Conservation (phyloP, 345 rosid species). For the Barbarea vulgaris region DNA sequence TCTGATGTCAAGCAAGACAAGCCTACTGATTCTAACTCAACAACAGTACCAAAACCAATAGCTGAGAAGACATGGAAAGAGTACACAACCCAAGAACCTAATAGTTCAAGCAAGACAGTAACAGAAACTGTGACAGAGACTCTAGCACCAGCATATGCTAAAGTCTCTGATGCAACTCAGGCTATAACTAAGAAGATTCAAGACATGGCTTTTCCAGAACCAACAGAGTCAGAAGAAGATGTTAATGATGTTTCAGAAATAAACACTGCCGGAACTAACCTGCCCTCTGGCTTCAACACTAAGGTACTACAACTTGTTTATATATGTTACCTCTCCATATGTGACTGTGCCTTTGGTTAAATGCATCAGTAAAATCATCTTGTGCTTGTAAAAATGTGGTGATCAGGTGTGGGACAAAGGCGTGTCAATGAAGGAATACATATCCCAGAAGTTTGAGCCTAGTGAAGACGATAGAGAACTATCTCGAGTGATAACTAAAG, state of each 20-base stretch:
- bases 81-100: conserved; percentile 13
- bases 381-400: not conserved
- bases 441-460: conserved; percentile 65
- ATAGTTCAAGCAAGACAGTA: conserved; percentile 46
- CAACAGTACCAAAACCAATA: not conserved
- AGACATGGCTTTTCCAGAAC: conserved; percentile 45
- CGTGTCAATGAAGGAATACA: conserved; percentile 74
- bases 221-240: conserved; percentile 22
- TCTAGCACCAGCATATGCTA: conserved; percentile 56
- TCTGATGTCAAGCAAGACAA: conserved; percentile 36
- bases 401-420: conserved; percentile 64
- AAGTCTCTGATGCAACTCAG: conserved; percentile 49
- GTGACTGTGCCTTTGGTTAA: not conserved
- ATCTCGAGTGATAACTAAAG: conserved; percentile 61
- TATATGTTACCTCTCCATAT: not conserved
- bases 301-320: conserved; percentile 28
- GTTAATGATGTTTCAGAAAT: conserved; percentile 30
- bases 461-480: conserved; percentile 79
- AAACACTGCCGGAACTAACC: conserved; percentile 34
- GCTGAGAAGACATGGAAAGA: conserved; percentile 16
- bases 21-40: not conserved
- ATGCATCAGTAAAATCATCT: conserved; percentile 14
- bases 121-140: conserved; percentile 48
- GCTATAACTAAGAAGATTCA: conserved; percentile 56
- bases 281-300: conserved; percentile 17